These are phyloP conservation scores for Podila epicladia DNA, from an alignment of 192 early-diverging fungal species.

Conservation along the genomic window DNA sequence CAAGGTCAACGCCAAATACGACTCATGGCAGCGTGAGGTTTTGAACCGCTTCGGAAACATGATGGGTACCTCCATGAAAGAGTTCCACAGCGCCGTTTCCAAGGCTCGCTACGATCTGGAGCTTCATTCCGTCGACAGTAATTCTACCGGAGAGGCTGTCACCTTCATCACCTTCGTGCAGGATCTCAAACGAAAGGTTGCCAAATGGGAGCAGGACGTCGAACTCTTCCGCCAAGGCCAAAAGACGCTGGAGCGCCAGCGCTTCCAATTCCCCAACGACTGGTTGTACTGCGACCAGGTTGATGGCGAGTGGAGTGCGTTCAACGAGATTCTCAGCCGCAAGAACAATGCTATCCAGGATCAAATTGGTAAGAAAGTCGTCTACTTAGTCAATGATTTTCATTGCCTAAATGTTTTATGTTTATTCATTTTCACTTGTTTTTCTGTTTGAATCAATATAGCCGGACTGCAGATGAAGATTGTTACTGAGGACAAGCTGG, in stretches of 20 bases:
- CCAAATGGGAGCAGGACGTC: constrained; percentile 82
- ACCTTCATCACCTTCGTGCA: constrained; percentile 96
- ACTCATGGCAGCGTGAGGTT: constrained; percentile 97
- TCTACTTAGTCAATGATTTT: too few relatives aligned
- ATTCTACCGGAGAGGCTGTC: constrained; percentile 90
- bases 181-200: constrained; percentile 87
- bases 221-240: constrained; percentile 92
- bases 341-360: constrained; percentile 95
- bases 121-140: constrained; percentile 84
- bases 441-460: constrained; percentile 8
- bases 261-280: constrained; percentile 94
- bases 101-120: constrained; percentile 89
- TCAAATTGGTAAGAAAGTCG: constrained; percentile 75
- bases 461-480: constrained; percentile 95
- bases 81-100: constrained; percentile 78
- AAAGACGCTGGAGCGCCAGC: constrained; percentile 91
- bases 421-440: neutral
- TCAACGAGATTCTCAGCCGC: constrained; percentile 91
- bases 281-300: constrained; percentile 97
- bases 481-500: constrained; percentile 88
- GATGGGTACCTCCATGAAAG: constrained; percentile 83
- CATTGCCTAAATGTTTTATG: too few relatives aligned
- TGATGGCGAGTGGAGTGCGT: constrained; percentile 97
- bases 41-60: constrained; percentile 89
- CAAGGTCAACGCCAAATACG: constrained; percentile 98